A percentile compares a stretch with the other conserved stretches of the same genome.
Evolutionary conservation across 129 eudicot species (phyloP).

Genomic region (Flaveria sonorensis): DNA sequence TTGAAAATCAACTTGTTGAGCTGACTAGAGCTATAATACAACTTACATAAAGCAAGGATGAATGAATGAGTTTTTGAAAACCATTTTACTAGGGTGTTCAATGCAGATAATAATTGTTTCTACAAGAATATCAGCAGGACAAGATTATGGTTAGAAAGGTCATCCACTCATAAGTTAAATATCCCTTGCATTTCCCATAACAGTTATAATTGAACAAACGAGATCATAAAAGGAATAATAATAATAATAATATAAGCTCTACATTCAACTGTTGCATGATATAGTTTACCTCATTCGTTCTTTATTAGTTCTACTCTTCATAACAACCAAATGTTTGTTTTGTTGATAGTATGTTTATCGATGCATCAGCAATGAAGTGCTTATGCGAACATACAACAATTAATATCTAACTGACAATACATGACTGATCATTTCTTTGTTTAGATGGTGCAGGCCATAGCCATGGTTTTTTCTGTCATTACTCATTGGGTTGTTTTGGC

Average conservation of each 20-base stretch:
- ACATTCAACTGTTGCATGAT: not conserved
- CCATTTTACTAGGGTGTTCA: too few relatives aligned
- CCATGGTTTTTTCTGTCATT: not conserved
- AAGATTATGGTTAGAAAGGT: too few relatives aligned
- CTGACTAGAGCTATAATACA: too few relatives aligned
- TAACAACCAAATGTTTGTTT: not conserved
- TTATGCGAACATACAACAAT: conserved; percentile 15
- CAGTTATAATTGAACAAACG: not conserved
- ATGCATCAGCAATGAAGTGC: conserved; percentile 3
- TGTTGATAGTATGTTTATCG: not conserved
- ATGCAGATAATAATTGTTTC: too few relatives aligned
- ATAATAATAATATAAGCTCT: not conserved
- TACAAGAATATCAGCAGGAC: too few relatives aligned
- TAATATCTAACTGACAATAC: conserved; percentile 22
- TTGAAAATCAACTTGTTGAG: too few relatives aligned
- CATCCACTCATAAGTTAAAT: too few relatives aligned
- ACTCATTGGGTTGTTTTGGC: conserved; percentile 18
- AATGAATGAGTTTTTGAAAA: too few relatives aligned
- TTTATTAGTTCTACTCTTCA: conserved; percentile 13
- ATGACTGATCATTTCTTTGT: conserved; percentile 17
- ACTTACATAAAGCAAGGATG: too few relatives aligned
- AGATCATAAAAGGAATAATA: not conserved
- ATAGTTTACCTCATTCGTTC: not conserved
- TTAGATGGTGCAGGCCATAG: not conserved
- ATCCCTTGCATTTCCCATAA: not conserved